Evolutionary conservation across 2,329 filamentous ascomycete genomes (phyloP).

Genomic region (Cladosporium cucumerinum): DNA sequence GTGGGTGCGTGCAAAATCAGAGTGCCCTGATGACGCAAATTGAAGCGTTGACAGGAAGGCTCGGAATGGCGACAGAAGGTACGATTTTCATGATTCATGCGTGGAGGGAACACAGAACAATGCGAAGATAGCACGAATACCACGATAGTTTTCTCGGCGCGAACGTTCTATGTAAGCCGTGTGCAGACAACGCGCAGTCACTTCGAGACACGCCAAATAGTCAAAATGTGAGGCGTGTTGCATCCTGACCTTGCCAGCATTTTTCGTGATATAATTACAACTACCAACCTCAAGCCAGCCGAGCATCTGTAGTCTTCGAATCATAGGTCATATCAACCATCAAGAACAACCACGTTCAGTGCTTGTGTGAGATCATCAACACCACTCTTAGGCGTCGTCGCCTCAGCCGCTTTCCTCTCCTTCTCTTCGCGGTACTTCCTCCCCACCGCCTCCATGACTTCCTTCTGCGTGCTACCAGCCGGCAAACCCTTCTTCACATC

Average conservation of each 20-base stretch:
- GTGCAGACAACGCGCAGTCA: neutral
- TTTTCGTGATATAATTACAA: neutral
- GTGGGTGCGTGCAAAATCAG: conserved; percentile 34
- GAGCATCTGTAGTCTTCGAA: neutral
- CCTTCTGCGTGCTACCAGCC: conserved; percentile 56
- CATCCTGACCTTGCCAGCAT: neutral
- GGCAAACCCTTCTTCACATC: conserved; percentile 56
- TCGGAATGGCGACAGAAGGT: neutral
- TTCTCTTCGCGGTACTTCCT: conserved; percentile 58
- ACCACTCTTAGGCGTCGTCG: neutral
- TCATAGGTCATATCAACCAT: conserved; percentile 18
- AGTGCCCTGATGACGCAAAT: conserved; percentile 16
- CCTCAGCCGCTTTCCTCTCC: conserved; percentile 21
- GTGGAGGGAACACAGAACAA: neutral
- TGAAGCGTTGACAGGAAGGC: neutral
- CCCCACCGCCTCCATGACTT: conserved; percentile 66
- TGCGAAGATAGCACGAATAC: neutral
- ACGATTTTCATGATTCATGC: neutral
- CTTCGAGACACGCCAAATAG: neutral
- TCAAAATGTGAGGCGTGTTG: neutral
- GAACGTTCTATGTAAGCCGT: neutral
- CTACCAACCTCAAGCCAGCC: neutral
- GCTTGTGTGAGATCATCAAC: conserved; percentile 22
- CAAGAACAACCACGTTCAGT: conserved; percentile 24
- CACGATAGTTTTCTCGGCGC: neutral